Evolutionary conservation across 2,329 filamentous ascomycete species (phyloP).

Genomic region (Conoideocrella luteorostrata): DNA sequence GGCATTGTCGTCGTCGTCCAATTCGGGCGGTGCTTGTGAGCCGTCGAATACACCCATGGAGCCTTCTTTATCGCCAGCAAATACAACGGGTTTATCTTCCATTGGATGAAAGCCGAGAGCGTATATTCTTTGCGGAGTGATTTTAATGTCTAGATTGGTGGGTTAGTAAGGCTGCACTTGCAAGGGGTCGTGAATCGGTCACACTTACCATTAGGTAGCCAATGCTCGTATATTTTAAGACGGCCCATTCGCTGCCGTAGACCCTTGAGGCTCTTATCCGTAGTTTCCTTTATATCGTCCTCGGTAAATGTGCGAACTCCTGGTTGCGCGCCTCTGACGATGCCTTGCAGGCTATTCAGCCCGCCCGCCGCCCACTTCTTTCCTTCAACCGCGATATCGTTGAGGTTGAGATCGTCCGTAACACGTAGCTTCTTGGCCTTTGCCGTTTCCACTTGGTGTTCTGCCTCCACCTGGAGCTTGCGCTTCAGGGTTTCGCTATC

Average conservation of each 20-base stretch:
- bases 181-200: neutral
- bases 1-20: slow-evolving; percentile 61
- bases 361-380: slow-evolving; percentile 65
- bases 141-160: slow-evolving; percentile 66
- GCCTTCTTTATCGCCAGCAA: slow-evolving; percentile 91
- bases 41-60: slow-evolving; percentile 88
- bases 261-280: slow-evolving; percentile 66
- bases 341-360: slow-evolving; percentile 56
- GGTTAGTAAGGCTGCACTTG: neutral
- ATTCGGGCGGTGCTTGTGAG: slow-evolving; percentile 58
- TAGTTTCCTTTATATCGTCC: slow-evolving; percentile 75
- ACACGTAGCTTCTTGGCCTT: slow-evolving; percentile 53
- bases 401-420: slow-evolving; percentile 58
- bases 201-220: slow-evolving; percentile 64
- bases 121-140: slow-evolving; percentile 83
- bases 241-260: slow-evolving; percentile 71
- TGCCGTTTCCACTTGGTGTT: slow-evolving; percentile 32
- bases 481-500: slow-evolving; percentile 41
- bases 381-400: slow-evolving; percentile 73
- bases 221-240: slow-evolving; percentile 75
- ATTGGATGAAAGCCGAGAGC: slow-evolving; percentile 84
- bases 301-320: slow-evolving; percentile 79
- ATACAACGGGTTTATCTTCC: slow-evolving; percentile 76
- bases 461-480: slow-evolving; percentile 44
- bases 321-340: slow-evolving; percentile 64